phyloP scores from a whole-genome alignment of 208 protist species.

The Wallacemonas sp. region DNA sequence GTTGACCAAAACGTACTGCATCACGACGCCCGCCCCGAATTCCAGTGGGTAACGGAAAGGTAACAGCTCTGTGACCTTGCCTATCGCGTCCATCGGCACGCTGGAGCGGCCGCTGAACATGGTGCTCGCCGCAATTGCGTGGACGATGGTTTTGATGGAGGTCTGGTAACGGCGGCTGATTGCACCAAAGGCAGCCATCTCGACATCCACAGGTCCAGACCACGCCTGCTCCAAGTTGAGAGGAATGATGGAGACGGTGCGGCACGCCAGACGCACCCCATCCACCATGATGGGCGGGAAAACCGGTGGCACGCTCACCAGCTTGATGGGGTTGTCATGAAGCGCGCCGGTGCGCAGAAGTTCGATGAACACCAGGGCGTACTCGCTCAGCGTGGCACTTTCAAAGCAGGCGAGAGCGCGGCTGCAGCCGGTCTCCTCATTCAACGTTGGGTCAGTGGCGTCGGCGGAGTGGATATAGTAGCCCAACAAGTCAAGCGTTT shows the following conservation, averaged over 20 bases:
- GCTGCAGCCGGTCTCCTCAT: conserved; percentile 1
- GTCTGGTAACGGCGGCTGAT: conserved; percentile 33
- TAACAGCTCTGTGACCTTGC: conserved; percentile 23
- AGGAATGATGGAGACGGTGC: conserved; percentile 44
- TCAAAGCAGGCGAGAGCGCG: conserved; percentile 5
- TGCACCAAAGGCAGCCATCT: conserved; percentile 42
- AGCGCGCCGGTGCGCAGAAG: conserved; percentile 32
- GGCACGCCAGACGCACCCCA: conserved; percentile 35
- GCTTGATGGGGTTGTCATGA: conserved; percentile 21
- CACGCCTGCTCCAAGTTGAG: conserved; percentile 30
- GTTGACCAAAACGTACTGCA: conserved; percentile 42
- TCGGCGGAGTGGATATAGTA: conserved; percentile 41
- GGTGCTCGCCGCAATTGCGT: conserved; percentile 26
- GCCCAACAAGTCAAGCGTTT: conserved; percentile 55
- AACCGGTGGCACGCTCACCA: too few species aligned
- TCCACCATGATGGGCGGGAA: conserved; percentile 6
- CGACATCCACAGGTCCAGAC: conserved; percentile 40
- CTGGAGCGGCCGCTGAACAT: conserved; percentile 21
- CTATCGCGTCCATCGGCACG: conserved; percentile 24
- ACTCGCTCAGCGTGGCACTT: conserved; percentile 31
- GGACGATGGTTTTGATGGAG: conserved; percentile 34
- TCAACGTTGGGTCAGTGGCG: not conserved
- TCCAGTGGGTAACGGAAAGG: conserved; percentile 40
- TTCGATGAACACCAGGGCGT: conserved; percentile 51
- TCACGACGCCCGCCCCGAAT: conserved; percentile 37